Evolutionary conservation across 1,139 yeast genomes (phyloP).

Genomic region (Debaryomyces sp.): DNA sequence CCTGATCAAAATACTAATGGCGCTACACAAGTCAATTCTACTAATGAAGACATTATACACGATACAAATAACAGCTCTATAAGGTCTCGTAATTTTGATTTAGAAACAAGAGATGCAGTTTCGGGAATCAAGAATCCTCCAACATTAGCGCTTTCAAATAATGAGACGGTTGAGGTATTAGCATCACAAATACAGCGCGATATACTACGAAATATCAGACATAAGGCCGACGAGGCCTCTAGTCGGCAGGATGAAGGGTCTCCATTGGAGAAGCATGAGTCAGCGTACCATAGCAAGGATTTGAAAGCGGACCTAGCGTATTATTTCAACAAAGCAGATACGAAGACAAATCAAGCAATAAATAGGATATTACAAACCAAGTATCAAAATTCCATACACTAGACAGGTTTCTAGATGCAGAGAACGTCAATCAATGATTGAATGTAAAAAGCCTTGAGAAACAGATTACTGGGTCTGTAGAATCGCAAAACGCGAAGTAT

Average conservation of each 20-base stretch:
- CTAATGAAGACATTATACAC: neutral
- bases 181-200: slow-evolving; percentile 27
- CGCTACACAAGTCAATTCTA: neutral
- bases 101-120: neutral
- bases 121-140: slow-evolving; percentile 13
- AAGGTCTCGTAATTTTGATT: neutral
- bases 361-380: slow-evolving; percentile 27
- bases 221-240: slow-evolving; percentile 8
- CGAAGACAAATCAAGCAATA: slow-evolving; percentile 32
- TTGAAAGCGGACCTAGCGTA: slow-evolving; percentile 32
- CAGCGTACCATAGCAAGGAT: slow-evolving; percentile 19
- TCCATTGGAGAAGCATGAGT: neutral
- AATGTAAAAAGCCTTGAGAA: neutral
- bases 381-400: slow-evolving; percentile 14
- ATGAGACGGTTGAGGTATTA: slow-evolving; percentile 33
- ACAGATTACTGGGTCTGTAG: too few species aligned
- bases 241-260: neutral
- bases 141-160: slow-evolving; percentile 13
- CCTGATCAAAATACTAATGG: slow-evolving; percentile 3
- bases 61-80: neutral
- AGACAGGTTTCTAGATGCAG: neutral
- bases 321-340: slow-evolving; percentile 30
- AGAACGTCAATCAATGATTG: neutral
- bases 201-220: slow-evolving; percentile 16
- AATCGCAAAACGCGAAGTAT: neutral